phyloP scores from a whole-genome alignment of 176 grass and related monocot species.

The Rhynchospora breviuscula region DNA sequence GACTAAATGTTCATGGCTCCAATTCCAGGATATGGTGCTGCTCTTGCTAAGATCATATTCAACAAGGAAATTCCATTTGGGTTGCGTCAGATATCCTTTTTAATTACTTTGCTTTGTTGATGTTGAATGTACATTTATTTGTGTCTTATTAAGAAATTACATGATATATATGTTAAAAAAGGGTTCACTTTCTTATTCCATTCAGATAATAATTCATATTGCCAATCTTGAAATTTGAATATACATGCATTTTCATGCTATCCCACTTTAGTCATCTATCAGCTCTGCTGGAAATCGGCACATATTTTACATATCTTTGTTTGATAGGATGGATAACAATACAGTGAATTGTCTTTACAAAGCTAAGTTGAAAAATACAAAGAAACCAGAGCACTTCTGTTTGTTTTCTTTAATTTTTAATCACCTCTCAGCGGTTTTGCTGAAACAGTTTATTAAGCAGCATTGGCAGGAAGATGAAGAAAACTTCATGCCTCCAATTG shows the following conservation, averaged over 20 bases:
- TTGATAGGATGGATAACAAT: not conserved
- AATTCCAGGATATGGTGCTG: slow-evolving; percentile 72
- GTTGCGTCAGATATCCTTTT: slow-evolving; percentile 90
- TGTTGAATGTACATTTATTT: not conserved
- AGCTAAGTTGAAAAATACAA: not conserved
- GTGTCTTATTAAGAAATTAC: not conserved
- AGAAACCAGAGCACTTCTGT: not conserved
- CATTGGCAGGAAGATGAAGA: slow-evolving; percentile 95
- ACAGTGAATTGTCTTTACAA: not conserved
- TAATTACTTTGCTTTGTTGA: not conserved
- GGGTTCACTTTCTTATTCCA: not conserved
- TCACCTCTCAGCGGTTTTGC: slow-evolving; percentile 84
- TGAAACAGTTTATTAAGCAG: slow-evolving; percentile 95
- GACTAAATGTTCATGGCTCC: not conserved
- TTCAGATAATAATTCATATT: not conserved
- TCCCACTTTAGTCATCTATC: not conserved
- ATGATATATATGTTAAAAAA: not conserved
- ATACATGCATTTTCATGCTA: not conserved
- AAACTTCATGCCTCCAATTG: slow-evolving; percentile 74
- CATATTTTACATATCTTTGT: not conserved
- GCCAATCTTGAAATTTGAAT: not conserved
- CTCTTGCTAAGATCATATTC: slow-evolving; percentile 70
- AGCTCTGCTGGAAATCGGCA: not conserved
- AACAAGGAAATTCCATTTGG: slow-evolving; percentile 86
- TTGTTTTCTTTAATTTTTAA: slow-evolving; percentile 47